Base-by-base conservation (phyloP, 2,329 filamentous ascomycete species). In the Colletotrichum navitas region DNA sequence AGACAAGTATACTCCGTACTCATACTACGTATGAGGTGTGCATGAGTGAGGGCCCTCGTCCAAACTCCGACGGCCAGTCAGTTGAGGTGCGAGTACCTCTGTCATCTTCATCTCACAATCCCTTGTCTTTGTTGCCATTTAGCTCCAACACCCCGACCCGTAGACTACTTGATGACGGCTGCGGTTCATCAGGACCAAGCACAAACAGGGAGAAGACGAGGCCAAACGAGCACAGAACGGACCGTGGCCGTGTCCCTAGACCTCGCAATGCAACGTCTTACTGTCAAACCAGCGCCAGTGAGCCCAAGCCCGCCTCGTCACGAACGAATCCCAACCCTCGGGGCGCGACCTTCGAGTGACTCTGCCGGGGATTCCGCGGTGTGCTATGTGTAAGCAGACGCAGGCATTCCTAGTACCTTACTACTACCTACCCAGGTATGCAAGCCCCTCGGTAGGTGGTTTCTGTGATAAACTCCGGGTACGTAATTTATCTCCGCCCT, bases 181-280 rank as follows among this genome's bases (percentile, higher is more conserved):
- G 41, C 49, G 65, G 65, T 49, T 64, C 59, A 72, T 55, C 52
- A 69, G 54, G 36, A 52, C 51, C 60, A 64, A 72, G 59, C 65
- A 72, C 61, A 52, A 68, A 47, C 58, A 54, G 52, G 39, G 39
- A 54, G 41, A 49, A 69, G 55, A 71, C 58, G 65, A 63, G 68
- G 56, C 65, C 68, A 71, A 71, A 71, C 68, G 65, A 59, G 59
- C 65, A 64, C 65, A 60, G 69, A 63, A 52, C 65, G 65, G 65
- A 51, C 69, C 69, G 65, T 69, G 65, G 66, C 65, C 65, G 47
- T 64, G 65, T 58, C 32, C 36, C 36, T 55, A 32, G 34, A 49
- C 29, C 61, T 64, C 58, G 59, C 54, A 72, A 72, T 72, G 69
- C 69, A 60, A 60, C 51, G 54, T 63, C 54, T 63, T 52, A 55